A percentile compares a stretch with the other conserved stretches of the same genome.
Evolutionary conservation across 768 basidiomycete species (phyloP).

Genomic region (Termitomyces sp.): DNA sequence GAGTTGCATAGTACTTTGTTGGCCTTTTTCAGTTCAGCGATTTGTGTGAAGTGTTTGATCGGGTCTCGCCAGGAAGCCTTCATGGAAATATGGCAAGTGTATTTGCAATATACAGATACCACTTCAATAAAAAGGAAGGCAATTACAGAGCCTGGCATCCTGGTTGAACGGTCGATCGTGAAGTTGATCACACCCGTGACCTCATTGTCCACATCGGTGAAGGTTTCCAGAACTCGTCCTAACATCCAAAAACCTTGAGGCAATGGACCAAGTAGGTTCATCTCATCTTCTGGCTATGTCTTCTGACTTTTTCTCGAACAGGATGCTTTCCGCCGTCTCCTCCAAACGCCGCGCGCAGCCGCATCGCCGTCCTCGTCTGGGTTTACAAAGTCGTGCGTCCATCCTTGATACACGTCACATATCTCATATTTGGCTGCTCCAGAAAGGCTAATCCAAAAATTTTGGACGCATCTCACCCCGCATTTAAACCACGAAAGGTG

Average conservation of each 20-base stretch:
- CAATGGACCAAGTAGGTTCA: constrained; percentile 31
- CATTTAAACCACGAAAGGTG: constrained; percentile 80
- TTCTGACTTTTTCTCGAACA: constrained; percentile 18
- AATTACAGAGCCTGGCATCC: neutral
- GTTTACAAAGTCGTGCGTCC: constrained; percentile 24
- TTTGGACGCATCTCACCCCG: constrained; percentile 46
- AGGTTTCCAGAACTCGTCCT: neutral
- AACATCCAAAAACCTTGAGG: no score
- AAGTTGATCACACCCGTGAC: neutral
- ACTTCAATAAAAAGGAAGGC: no score
- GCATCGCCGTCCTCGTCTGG: constrained; percentile 18
- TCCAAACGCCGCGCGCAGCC: constrained; percentile 27
- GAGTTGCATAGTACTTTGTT: neutral
- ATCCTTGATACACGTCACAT: neutral
- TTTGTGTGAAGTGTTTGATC: neutral
- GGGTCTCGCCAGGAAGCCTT: neutral
- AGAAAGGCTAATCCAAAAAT: constrained; percentile 34
- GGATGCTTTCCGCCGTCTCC: constrained; percentile 57
- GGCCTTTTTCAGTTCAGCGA: neutral
- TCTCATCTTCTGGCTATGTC: neutral
- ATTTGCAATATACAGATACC: neutral
- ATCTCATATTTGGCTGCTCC: constrained; percentile 5
- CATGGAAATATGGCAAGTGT: neutral
- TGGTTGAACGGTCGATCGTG: neutral
- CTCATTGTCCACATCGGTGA: neutral